Base-by-base conservation (phyloP, 441 rosid genomes). In the Kokia cookei region DNA sequence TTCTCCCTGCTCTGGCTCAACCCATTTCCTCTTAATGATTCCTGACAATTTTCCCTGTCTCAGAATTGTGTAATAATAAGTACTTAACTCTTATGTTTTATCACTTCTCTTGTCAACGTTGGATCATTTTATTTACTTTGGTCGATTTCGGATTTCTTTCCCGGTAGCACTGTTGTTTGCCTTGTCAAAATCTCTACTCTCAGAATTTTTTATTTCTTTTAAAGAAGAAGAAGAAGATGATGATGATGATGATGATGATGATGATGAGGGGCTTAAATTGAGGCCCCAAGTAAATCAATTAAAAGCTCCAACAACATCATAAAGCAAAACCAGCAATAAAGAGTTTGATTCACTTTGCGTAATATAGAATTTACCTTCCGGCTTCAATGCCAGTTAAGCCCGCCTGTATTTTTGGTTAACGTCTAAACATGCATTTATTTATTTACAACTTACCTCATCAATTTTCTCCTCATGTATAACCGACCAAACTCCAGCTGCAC, bases 1-100 rank as follows among this genome's bases (percentile, higher is more conserved):
- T 82, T 90, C 58, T 85, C 85, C 45, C 91, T 93, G 65, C 73
- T 91, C 78, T 70, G 88, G 10, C 83, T 89, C 93, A 82, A 91
- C 77, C 96, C 96, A 45, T 73, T 85, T 71, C 91, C 84, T 7
- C 72, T 76, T 11, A 53, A 77, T 15, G 82, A 75, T 78, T 29
- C 75, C 68, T 78, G 71, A 73, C 11, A 14, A 7, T 1, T 14
- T 11, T 71, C 27, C 35, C 35, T 42, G 29, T 40, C 51, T 40
- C 4, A 1, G 29, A 64, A 42, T 42, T 42, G 32, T 43, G 29
- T 48, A 57, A 57, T 22, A 57, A n/a, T 12, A 8, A 37, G 7
- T 14, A n/a, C 8, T 24, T 7, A 4, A 66, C 12, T 14, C 15
- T 26, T 13, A 26, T 35, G 26, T 8, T n/a, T 35, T 1, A 13